These are phyloP conservation scores for Phytophthora pisi DNA, from an alignment of 352 stramenopile species.

Conservation along the genomic window DNA sequence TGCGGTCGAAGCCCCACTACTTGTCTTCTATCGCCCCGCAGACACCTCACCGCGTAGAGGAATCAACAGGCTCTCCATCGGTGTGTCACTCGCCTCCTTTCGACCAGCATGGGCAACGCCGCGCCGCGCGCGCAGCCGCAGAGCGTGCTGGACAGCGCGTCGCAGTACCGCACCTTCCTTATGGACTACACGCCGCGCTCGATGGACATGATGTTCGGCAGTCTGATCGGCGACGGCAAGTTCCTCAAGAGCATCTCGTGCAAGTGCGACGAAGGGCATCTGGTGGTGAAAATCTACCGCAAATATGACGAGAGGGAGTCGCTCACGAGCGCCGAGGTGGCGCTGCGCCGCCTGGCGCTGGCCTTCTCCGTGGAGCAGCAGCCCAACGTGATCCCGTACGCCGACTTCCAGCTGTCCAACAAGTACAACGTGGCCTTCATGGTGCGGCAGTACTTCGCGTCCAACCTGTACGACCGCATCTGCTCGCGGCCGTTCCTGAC, in stretches of 20 bases:
- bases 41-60: conserved; percentile 11
- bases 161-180: conserved; percentile 87
- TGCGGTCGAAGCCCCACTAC: conserved; percentile 7
- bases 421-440: conserved; percentile 93
- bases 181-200: conserved; percentile 86
- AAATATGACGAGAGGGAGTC: conserved; percentile 83
- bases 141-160: conserved; percentile 81
- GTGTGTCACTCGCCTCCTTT: not conserved
- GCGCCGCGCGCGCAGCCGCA: conserved; percentile 79
- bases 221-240: conserved; percentile 88
- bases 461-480: conserved; percentile 97
- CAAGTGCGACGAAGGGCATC: conserved; percentile 83
- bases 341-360: conserved; percentile 56
- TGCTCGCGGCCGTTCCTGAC: conserved; percentile 95
- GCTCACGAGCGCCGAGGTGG: conserved; percentile 56
- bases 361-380: conserved; percentile 74
- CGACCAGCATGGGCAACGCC: conserved; percentile 74
- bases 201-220: conserved; percentile 89
- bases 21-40: not conserved
- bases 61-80: conserved; percentile 1
- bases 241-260: conserved; percentile 91
- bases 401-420: conserved; percentile 73
- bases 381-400: conserved; percentile 86
- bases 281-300: conserved; percentile 91
- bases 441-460: conserved; percentile 95